Percentiles rank a stretch among this genome's conserved stretches.
Conservation (phyloP, 208 protist species). For the Acanthamoeba healyi region DNA sequence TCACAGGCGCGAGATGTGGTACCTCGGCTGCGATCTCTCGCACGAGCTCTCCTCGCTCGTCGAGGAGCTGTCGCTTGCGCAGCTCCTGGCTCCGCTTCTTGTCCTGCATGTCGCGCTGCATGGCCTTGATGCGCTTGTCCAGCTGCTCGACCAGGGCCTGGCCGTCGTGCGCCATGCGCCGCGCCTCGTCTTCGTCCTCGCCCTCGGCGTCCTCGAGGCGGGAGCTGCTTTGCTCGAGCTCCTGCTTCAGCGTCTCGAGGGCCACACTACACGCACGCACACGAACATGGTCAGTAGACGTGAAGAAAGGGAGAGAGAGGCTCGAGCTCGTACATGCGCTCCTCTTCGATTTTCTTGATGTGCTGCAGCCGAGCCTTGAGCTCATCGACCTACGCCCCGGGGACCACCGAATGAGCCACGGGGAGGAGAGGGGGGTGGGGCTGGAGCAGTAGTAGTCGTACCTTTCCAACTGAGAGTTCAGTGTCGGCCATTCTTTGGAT, state of each 20-base stretch:
- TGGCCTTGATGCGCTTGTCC: not conserved
- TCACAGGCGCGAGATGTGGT: not conserved
- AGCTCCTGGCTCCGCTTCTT: conserved; percentile 38
- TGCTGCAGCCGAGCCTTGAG: not conserved
- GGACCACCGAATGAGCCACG: too few relatives aligned
- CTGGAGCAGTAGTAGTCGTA: not conserved
- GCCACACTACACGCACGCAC: not conserved
- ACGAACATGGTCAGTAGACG: not conserved
- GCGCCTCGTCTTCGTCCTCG: not conserved
- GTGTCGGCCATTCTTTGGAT: not conserved
- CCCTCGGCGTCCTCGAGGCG: not conserved
- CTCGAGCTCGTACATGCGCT: conserved; percentile 17
- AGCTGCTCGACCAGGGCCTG: not conserved
- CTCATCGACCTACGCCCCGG: not conserved
- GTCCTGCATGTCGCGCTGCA: not conserved
- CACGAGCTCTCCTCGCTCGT: not conserved
- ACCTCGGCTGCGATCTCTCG: conserved; percentile 20
- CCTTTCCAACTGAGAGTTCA: not conserved
- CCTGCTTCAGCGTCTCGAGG: not conserved
- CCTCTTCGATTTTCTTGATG: not conserved
- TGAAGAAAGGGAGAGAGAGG: not conserved
- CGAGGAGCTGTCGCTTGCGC: conserved; percentile 21
- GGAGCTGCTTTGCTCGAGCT: not conserved
- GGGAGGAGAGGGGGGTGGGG: not conserved
- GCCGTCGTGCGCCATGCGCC: not conserved